phyloP scores from a whole-genome alignment of 768 basidiomycete species.

The Amanita jacksonii region DNA sequence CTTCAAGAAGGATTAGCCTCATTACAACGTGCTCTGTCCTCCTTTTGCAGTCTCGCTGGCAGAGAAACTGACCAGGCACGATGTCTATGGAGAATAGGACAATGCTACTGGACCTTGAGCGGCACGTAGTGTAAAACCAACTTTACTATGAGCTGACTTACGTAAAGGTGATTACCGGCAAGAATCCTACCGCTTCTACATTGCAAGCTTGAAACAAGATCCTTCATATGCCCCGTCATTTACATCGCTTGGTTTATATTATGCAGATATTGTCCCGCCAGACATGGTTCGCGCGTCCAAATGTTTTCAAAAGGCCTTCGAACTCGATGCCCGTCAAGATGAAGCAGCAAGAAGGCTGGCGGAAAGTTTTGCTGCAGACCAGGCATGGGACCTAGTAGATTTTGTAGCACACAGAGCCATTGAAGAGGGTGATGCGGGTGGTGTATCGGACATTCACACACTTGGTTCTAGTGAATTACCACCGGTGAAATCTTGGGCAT shows the following conservation, averaged over 20 bases:
- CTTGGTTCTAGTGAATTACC: constrained; percentile 30
- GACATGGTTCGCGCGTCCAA: constrained; percentile 84
- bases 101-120: constrained; percentile 60
- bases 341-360: constrained; percentile 80
- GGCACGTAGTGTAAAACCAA: constrained; percentile 34
- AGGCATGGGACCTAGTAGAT: constrained; percentile 94
- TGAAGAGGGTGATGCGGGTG: constrained; percentile 74
- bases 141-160: constrained; percentile 2
- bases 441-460: constrained; percentile 33
- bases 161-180: constrained; percentile 38
- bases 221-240: constrained; percentile 83
- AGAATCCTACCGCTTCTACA: constrained; percentile 71
- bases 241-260: constrained; percentile 89
- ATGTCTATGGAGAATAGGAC: constrained; percentile 80
- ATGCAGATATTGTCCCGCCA: constrained; percentile 62
- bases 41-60: constrained; percentile 35
- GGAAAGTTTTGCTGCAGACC: constrained; percentile 83
- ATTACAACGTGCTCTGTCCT: constrained; percentile 38
- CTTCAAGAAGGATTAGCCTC: constrained; percentile 35
- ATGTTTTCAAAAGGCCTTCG: constrained; percentile 98
- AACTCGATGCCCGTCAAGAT: constrained; percentile 83
- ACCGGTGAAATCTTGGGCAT: constrained; percentile 90
- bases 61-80: constrained; percentile 57
- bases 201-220: constrained; percentile 66
- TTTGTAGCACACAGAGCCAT: constrained; percentile 89